phyloP scores from a whole-genome alignment of 2,329 filamentous ascomycete genomes.

The Calonectria pseudoturangicola region DNA sequence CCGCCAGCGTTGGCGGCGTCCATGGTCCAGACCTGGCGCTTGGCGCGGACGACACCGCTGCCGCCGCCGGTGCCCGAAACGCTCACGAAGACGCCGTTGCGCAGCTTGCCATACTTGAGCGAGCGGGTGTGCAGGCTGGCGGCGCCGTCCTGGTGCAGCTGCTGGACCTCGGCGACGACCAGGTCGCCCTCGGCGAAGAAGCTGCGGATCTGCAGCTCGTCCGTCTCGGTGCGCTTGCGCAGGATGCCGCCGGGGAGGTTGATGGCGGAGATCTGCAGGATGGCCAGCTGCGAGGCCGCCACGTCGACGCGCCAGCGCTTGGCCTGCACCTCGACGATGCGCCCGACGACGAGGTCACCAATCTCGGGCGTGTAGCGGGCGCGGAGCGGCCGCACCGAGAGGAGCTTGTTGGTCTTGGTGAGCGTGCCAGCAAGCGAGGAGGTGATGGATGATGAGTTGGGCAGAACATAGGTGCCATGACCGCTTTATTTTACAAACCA shows the following conservation, averaged over 20 bases:
- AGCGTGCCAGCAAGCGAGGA: conserved; percentile 94
- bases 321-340: conserved; percentile 95
- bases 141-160: conserved; percentile 88
- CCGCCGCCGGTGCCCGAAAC: conserved; percentile 90
- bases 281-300: conserved; percentile 88
- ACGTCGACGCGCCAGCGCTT: conserved; percentile 97
- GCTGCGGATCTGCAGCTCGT: conserved; percentile 97
- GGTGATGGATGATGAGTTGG: conserved; percentile 80
- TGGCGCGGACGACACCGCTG: conserved; percentile 87
- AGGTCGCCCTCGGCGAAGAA: conserved; percentile 98
- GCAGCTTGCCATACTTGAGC: conserved; percentile 94
- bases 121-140: conserved; percentile 92
- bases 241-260: conserved; percentile 96
- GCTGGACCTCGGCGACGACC: conserved; percentile 95
- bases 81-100: conserved; percentile 92
- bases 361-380: conserved; percentile 97
- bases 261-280: conserved; percentile 90
- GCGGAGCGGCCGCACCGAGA: conserved; percentile 91
- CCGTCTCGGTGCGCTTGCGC: conserved; percentile 92
- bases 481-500: conserved; percentile 72
- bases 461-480: conserved; percentile 89
- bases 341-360: conserved; percentile 93
- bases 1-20: conserved; percentile 73
- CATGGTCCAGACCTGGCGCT: conserved; percentile 92
- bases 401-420: conserved; percentile 95